These are phyloP conservation scores for Yarrowia deformans DNA, from an alignment of 805 yeast genomes.

Conservation along the genomic window DNA sequence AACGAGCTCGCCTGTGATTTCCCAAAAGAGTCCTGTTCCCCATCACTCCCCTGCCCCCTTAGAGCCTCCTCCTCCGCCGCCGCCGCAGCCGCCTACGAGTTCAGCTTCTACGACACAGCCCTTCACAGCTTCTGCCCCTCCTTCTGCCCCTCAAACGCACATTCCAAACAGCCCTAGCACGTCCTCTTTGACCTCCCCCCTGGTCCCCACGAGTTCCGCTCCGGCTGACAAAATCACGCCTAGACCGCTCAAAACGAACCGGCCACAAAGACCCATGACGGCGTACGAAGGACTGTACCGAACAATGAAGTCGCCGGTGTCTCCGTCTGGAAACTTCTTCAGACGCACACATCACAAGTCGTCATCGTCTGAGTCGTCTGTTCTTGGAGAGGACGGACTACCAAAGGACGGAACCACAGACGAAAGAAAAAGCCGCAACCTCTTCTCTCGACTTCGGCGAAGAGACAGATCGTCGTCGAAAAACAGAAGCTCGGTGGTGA, in stretches of 20 bases:
- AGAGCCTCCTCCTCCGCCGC: slow-evolving; percentile 29
- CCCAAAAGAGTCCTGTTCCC: slow-evolving; percentile 16
- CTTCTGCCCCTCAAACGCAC: not conserved
- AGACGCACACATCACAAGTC: slow-evolving; percentile 70
- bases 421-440: slow-evolving; percentile 18
- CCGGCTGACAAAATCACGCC: slow-evolving; percentile 27
- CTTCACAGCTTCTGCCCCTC: not conserved
- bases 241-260: slow-evolving; percentile 34
- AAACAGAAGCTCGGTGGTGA: not conserved
- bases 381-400: slow-evolving; percentile 20
- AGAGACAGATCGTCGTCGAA: slow-evolving; percentile 30
- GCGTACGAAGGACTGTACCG: slow-evolving; percentile 33
- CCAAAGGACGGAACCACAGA: slow-evolving; percentile 1
- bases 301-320: slow-evolving; percentile 52
- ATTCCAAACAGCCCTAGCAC: slow-evolving; percentile 13
- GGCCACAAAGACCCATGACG: slow-evolving; percentile 42
- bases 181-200: slow-evolving; percentile 5
- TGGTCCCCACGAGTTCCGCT: slow-evolving; percentile 10
- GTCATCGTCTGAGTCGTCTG: slow-evolving; percentile 62
- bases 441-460: slow-evolving; percentile 11
- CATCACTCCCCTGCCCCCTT: slow-evolving; percentile 25
- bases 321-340: slow-evolving; percentile 57
- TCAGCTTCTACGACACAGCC: not conserved
- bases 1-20: not conserved
- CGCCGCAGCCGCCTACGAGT: not conserved